Percentiles rank a stretch among this genome's conserved stretches.
phyloP scores from a whole-genome alignment of 345 rosid species.

The Conringia planisiliqua region DNA sequence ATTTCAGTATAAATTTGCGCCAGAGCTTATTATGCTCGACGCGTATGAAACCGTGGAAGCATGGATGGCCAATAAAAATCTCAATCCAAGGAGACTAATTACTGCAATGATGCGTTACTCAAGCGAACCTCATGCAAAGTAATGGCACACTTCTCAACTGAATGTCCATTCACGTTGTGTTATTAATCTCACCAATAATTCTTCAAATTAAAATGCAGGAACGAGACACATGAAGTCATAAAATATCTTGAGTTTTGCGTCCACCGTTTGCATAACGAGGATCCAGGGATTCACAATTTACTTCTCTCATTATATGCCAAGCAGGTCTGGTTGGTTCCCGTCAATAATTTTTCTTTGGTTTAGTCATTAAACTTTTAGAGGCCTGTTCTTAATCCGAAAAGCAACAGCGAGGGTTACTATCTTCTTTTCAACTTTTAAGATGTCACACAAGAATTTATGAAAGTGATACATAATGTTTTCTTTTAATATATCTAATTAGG shows the following conservation, averaged over 20 bases:
- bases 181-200: not conserved
- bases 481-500: constrained; percentile 43
- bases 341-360: not conserved
- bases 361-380: not conserved
- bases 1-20: constrained; percentile 91
- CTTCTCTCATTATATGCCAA: constrained; percentile 94
- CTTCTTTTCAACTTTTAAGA: constrained; percentile 3
- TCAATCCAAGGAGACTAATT: constrained; percentile 88
- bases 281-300: constrained; percentile 95
- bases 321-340: constrained; percentile 56
- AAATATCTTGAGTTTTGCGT: constrained; percentile 93
- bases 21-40: constrained; percentile 92
- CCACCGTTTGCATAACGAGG: constrained; percentile 86
- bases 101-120: constrained; percentile 99
- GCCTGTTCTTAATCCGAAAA: not conserved
- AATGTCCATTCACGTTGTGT: constrained; percentile 1
- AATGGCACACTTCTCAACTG: constrained; percentile 21
- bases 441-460: not conserved
- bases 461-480: constrained; percentile 10
- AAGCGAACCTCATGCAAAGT: constrained; percentile 99
- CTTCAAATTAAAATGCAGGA: constrained; percentile 50
- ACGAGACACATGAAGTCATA: constrained; percentile 97
- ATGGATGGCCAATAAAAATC: constrained; percentile 86
- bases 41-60: constrained; percentile 99
- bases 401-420: not conserved